Conservation (phyloP, 1,139 yeast genomes). For the Trichomonascaceae sp. region DNA sequence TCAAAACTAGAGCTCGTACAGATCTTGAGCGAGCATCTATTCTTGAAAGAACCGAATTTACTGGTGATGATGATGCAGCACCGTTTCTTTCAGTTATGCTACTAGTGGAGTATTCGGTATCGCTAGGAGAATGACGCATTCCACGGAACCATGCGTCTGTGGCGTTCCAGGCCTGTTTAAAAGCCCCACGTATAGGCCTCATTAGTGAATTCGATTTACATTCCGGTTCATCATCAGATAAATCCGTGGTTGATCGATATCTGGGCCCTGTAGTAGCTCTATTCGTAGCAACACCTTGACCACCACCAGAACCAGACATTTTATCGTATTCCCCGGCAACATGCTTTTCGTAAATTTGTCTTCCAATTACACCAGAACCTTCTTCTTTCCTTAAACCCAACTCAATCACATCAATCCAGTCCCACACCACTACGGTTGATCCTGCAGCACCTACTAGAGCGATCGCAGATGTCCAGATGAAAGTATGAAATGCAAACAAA, state of each 20-base stretch:
- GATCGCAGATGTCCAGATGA: constrained; percentile 73
- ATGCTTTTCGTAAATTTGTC: constrained; percentile 31
- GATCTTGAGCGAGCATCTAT: neutral
- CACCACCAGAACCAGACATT: constrained; percentile 10
- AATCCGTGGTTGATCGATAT: neutral
- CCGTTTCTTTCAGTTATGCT: neutral
- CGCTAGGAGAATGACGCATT: neutral
- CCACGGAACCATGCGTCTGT: neutral
- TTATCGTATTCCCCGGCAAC: constrained; percentile 12
- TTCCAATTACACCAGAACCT: constrained; percentile 72
- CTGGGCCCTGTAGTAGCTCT: neutral
- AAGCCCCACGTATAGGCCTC: neutral
- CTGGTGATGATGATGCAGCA: neutral
- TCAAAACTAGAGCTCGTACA: constrained; percentile 1
- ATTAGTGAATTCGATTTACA: neutral
- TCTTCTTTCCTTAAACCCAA: constrained; percentile 59
- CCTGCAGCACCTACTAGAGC: constrained; percentile 47
- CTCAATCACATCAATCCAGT: constrained; percentile 75
- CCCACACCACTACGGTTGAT: constrained; percentile 73
- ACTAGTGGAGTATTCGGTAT: constrained; percentile 1
- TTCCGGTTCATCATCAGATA: neutral
- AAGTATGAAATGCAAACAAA: constrained; percentile 66
- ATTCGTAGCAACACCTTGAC: constrained; percentile 4
- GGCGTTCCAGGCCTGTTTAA: constrained; percentile 1
- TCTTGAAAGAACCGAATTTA: neutral